Conservation (phyloP, 2,329 filamentous ascomycete species). For the Neofusicoccum umdonicola region DNA sequence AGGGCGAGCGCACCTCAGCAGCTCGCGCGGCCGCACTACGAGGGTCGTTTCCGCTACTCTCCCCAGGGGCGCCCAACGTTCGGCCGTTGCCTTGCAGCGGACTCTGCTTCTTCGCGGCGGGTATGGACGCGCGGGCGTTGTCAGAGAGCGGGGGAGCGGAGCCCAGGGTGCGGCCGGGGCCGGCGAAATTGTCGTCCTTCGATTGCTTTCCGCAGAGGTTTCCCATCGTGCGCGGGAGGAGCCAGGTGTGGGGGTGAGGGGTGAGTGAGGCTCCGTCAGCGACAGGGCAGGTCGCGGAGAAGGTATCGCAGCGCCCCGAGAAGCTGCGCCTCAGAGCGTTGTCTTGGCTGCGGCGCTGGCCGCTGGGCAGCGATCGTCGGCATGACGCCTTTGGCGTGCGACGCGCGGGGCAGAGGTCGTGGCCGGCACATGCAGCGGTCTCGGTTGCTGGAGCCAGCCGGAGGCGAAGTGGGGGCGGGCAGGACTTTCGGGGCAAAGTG, state of each 20-base stretch:
- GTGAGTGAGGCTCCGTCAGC: not conserved
- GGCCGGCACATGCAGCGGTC: not conserved
- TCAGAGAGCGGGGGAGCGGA: constrained; percentile 47
- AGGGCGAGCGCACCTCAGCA: constrained; percentile 66
- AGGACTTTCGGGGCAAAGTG: not conserved
- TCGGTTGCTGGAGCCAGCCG: not conserved
- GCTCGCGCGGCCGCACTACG: constrained; percentile 73
- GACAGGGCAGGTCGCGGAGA: not conserved
- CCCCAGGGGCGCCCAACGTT: constrained; percentile 59
- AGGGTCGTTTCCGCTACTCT: constrained; percentile 40
- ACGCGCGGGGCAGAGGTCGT: constrained; percentile 3
- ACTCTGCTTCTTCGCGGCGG: constrained; percentile 36
- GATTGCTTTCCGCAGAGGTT: constrained; percentile 76
- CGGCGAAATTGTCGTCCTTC: constrained; percentile 55
- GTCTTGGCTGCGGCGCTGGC: not conserved
- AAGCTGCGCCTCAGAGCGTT: not conserved
- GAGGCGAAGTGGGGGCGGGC: not conserved
- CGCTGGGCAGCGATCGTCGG: constrained; percentile 9
- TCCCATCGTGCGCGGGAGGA: constrained; percentile 61
- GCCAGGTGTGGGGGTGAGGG: not conserved
- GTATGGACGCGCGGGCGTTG: constrained; percentile 31
- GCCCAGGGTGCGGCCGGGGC: constrained; percentile 70
- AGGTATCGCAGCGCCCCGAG: not conserved
- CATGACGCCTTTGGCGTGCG: not conserved
- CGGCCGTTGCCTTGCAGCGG: constrained; percentile 57